Conservation (phyloP, 768 basidiomycete genomes). For the Tulasnella sp. region DNA sequence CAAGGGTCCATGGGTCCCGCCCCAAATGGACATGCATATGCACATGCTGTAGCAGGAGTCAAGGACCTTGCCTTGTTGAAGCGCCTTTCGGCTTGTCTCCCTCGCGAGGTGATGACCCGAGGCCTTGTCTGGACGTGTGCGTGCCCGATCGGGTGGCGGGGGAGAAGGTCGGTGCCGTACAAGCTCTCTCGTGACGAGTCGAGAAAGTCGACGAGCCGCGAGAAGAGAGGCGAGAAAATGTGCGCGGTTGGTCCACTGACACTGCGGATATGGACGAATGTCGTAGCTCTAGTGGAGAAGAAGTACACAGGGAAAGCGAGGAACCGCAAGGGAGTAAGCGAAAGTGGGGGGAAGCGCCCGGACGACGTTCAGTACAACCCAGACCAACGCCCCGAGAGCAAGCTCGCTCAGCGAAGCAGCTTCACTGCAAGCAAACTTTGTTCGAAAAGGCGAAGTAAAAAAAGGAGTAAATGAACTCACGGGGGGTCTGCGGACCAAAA, state of each 20-base stretch:
- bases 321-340: background rate
- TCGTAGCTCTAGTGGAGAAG: background rate
- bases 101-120: background rate
- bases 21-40: too few species aligned
- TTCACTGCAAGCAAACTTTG: background rate
- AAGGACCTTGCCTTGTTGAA: background rate
- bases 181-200: background rate
- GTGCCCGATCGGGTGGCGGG: background rate
- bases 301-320: background rate
- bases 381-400: background rate
- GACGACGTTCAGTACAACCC: background rate
- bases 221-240: background rate
- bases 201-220: too few species aligned
- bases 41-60: background rate
- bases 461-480: background rate
- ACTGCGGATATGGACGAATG: background rate
- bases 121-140: background rate
- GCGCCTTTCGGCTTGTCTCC: background rate
- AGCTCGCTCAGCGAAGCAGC: background rate
- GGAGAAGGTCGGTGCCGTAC: background rate
- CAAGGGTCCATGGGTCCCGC: background rate
- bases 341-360: background rate
- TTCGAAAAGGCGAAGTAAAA: background rate
- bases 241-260: background rate
- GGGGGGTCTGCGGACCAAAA: background rate